Conservation (phyloP, 805 yeast species). For the Ogataea corticis region DNA sequence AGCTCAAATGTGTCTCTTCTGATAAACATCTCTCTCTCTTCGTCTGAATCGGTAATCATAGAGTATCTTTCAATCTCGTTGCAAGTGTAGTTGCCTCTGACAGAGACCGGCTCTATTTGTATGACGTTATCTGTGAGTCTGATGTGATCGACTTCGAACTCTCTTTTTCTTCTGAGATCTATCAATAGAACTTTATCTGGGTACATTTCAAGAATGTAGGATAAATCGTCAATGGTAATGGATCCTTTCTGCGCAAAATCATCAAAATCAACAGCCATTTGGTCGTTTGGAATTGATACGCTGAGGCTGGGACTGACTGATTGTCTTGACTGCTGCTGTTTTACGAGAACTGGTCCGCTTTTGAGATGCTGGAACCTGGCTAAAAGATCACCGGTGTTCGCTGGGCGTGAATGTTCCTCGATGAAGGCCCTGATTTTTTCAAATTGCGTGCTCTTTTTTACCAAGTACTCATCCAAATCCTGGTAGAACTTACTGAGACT, state of each 20-base stretch:
- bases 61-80: conserved; percentile 67
- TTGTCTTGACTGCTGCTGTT: background rate
- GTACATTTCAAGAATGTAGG: conserved; percentile 29
- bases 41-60: conserved; percentile 53
- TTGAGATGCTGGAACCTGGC: conserved; percentile 26
- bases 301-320: background rate
- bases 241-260: conserved; percentile 7
- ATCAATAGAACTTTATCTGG: conserved; percentile 53
- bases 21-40: conserved; percentile 55
- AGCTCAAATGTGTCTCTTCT: conserved; percentile 57
- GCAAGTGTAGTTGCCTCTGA: conserved; percentile 53
- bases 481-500: conserved; percentile 20
- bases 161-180: conserved; percentile 66
- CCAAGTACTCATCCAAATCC: conserved; percentile 21
- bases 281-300: background rate
- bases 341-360: conserved; percentile 2
- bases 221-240: conserved; percentile 27
- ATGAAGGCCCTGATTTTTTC: conserved; percentile 16
- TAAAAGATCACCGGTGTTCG: conserved; percentile 11
- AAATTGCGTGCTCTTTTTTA: conserved; percentile 17
- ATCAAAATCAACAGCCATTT: conserved; percentile 8
- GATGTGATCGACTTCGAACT: conserved; percentile 66
- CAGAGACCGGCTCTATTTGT: conserved; percentile 73
- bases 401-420: background rate
- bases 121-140: conserved; percentile 52